Percentiles rank a stretch among this genome's conserved stretches.
Conservation (phyloP, 129 eudicot species). For the Flaveria bidentis region DNA sequence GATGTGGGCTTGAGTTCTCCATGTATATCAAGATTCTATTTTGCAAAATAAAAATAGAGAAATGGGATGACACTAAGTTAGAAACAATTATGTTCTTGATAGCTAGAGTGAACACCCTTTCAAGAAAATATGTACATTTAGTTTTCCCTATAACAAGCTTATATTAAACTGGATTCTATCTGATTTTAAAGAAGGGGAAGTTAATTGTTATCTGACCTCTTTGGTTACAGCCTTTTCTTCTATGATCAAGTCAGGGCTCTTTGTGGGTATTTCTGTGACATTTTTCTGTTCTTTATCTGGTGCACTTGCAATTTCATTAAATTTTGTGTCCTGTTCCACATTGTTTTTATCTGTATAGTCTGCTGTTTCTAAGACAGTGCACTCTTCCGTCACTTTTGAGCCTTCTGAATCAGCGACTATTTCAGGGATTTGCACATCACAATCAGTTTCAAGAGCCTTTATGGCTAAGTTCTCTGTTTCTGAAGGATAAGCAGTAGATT, state of each 20-base stretch:
- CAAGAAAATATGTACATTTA: too few species aligned
- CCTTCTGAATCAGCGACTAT: slow-evolving; percentile 23
- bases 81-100: neutral
- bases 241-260: slow-evolving; percentile 4
- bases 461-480: slow-evolving; percentile 20
- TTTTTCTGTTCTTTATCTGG: slow-evolving; percentile 16
- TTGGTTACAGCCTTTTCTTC: slow-evolving; percentile 14
- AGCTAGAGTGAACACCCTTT: neutral
- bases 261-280: neutral
- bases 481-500: slow-evolving; percentile 27
- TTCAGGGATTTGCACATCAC: slow-evolving; percentile 26
- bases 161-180: neutral
- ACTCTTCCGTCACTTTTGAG: slow-evolving; percentile 23
- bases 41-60: slow-evolving; percentile 14
- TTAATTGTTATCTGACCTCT: slow-evolving; percentile 21
- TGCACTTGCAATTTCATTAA: slow-evolving; percentile 21
- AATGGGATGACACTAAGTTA: slow-evolving; percentile 6
- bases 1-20: slow-evolving; percentile 27
- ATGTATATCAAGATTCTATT: slow-evolving; percentile 21
- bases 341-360: slow-evolving; percentile 14
- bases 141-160: neutral
- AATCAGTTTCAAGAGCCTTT: slow-evolving; percentile 26
- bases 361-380: slow-evolving; percentile 9
- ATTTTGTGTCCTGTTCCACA: slow-evolving; percentile 9
- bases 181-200: neutral